Percentiles rank a stretch among this genome's conserved stretches.
These are phyloP conservation scores for Epichloe brachyelytri DNA, from an alignment of 2,329 filamentous ascomycete genomes.

Conservation along the genomic window DNA sequence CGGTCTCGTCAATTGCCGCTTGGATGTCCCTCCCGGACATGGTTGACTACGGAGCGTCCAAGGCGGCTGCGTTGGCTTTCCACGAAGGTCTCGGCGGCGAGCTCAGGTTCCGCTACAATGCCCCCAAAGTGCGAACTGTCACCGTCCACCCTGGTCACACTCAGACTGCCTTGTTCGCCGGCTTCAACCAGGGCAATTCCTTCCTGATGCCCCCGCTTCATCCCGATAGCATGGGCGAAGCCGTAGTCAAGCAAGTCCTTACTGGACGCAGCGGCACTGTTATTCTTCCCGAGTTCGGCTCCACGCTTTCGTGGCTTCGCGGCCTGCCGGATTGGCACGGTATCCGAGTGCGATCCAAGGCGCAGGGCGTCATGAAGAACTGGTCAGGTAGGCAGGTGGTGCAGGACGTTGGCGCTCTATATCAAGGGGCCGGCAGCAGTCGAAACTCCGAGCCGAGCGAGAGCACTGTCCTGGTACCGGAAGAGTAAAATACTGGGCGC, in stretches of 20 bases:
- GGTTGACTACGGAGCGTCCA: conserved; percentile 55
- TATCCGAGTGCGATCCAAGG: conserved; percentile 33
- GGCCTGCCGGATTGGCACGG: conserved; percentile 52
- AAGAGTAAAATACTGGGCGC: conserved; percentile 7
- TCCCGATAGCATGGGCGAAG: conserved; percentile 30
- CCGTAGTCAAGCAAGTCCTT: conserved; percentile 36
- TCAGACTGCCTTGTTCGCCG: conserved; percentile 21
- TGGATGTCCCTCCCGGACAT: conserved; percentile 49
- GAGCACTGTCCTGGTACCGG: conserved; percentile 18
- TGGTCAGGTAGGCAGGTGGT: conserved; percentile 36
- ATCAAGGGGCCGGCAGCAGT: neutral
- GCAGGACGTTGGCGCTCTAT: conserved; percentile 24
- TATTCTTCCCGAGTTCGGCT: conserved; percentile 30
- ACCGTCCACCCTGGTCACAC: conserved; percentile 42
- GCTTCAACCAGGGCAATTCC: conserved; percentile 42
- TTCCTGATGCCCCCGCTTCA: conserved; percentile 22
- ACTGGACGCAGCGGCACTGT: conserved; percentile 34
- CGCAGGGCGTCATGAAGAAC: conserved; percentile 27
- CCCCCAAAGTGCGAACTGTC: conserved; percentile 52
- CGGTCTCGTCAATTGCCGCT: conserved; percentile 50
- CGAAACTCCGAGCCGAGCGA: conserved; percentile 2
- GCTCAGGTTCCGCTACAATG: conserved; percentile 45
- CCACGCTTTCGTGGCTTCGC: conserved; percentile 29
- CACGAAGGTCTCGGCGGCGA: conserved; percentile 53
- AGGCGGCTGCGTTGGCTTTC: conserved; percentile 53